Conservation (phyloP, 805 yeast species). For the Wickerhamiella sergipiensis region DNA sequence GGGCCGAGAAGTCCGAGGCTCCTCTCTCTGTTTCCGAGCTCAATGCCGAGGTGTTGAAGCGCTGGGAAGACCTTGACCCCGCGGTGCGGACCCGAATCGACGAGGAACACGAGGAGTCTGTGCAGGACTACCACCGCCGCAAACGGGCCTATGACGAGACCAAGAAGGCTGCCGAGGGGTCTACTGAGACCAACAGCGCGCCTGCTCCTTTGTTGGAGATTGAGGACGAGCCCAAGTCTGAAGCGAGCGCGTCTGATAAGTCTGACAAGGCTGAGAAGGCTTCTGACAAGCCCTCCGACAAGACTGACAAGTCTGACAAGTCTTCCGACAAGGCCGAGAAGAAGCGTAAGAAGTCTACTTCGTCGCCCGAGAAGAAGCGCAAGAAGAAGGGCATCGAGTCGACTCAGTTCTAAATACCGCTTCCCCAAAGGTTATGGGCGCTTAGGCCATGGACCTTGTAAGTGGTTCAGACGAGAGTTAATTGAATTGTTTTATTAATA, state of each 20-base stretch:
- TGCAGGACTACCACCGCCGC: constrained; percentile 18
- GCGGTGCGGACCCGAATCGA: constrained; percentile 63
- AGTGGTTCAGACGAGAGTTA: not conserved
- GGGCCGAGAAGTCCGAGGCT: constrained; percentile 43
- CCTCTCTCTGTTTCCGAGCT: constrained; percentile 63
- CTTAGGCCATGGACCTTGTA: too few species aligned
- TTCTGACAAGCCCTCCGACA: not conserved
- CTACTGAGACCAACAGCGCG: not conserved
- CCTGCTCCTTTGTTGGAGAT: not conserved
- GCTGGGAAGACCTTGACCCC: constrained; percentile 65
- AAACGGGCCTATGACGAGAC: not conserved
- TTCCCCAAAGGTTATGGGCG: too few species aligned
- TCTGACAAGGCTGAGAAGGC: not conserved
- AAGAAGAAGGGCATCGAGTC: not conserved
- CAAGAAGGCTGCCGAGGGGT: not conserved
- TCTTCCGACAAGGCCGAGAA: not conserved
- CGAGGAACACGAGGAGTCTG: constrained; percentile 33
- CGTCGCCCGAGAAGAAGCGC: not conserved
- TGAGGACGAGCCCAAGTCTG: not conserved
- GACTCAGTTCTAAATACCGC: not conserved
- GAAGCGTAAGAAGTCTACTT: not conserved
- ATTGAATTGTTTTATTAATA: not conserved
- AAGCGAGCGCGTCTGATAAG: not conserved
- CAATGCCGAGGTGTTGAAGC: constrained; percentile 61
- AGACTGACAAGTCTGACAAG: not conserved